phyloP scores from a whole-genome alignment of 2,329 filamentous ascomycete genomes.

The Alternaria gansuensis region DNA sequence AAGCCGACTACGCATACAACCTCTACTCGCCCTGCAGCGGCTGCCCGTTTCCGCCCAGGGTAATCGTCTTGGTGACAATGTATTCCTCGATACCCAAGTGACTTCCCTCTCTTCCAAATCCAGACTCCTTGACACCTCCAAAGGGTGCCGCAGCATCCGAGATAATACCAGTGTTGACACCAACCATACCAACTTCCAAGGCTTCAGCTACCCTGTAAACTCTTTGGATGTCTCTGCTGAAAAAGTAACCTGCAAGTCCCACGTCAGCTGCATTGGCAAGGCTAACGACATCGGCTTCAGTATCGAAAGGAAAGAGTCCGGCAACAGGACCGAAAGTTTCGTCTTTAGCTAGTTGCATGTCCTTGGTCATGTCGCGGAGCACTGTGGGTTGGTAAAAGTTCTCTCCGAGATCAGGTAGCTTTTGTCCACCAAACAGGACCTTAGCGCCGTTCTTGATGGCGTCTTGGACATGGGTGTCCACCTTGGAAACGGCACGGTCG shows the following conservation, averaged over 20 bases:
- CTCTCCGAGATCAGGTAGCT: constrained; percentile 74
- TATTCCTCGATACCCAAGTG: constrained; percentile 62
- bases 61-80: constrained; percentile 58
- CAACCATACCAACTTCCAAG: constrained; percentile 87
- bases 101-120: constrained; percentile 63
- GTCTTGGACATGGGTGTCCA: constrained; percentile 51
- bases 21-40: constrained; percentile 59
- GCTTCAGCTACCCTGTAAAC: constrained; percentile 69
- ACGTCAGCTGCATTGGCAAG: constrained; percentile 85
- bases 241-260: constrained; percentile 94
- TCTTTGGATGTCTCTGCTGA: constrained; percentile 69
- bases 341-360: constrained; percentile 85
- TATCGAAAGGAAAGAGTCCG: constrained; percentile 86
- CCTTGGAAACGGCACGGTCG: constrained; percentile 68
- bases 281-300: constrained; percentile 85
- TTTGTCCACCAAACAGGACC: constrained; percentile 66
- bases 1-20: not conserved
- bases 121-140: constrained; percentile 61
- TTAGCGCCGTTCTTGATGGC: constrained; percentile 46
- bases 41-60: constrained; percentile 69
- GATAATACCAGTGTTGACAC: constrained; percentile 64
- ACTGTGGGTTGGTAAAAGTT: constrained; percentile 95
- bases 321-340: constrained; percentile 97
- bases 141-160: constrained; percentile 60
- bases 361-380: constrained; percentile 81